Percentiles rank a stretch among this genome's conserved stretches.
Evolutionary conservation across 2,329 filamentous ascomycete species (phyloP).

Genomic region (Colletotrichum tropicale): DNA sequence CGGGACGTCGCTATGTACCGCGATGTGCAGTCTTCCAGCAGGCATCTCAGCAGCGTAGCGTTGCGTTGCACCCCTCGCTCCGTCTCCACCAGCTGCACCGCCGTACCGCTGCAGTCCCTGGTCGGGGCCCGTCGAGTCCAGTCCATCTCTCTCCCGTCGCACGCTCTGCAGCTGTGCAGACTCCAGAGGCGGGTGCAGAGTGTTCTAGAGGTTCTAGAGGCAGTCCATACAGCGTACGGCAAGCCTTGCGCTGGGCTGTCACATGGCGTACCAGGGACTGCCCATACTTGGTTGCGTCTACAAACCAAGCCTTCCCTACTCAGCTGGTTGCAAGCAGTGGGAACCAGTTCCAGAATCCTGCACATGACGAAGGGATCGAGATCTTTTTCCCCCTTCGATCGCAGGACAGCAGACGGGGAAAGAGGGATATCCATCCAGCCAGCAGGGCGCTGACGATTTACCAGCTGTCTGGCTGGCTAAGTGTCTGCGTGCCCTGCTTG

Average conservation of each 20-base stretch:
- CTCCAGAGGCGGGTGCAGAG: neutral
- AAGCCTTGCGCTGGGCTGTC: neutral
- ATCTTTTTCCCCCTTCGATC: neutral
- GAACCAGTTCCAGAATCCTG: constrained; percentile 1
- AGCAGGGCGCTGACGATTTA: neutral
- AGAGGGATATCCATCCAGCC: neutral
- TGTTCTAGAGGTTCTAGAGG: neutral
- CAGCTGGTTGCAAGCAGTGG: neutral
- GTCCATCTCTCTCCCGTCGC: neutral
- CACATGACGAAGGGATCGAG: constrained; percentile 5
- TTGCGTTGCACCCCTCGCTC: constrained; percentile 4
- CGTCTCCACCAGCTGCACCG: neutral
- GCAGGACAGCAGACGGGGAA: neutral
- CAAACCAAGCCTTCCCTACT: neutral
- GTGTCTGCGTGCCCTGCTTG: neutral
- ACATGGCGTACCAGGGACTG: constrained; percentile 12
- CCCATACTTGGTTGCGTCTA: neutral
- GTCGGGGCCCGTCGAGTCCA: neutral
- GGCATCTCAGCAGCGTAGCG: neutral
- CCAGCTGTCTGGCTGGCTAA: neutral
- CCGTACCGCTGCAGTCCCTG: neutral
- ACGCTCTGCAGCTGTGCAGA: neutral
- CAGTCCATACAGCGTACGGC: neutral
- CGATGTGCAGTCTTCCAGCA: neutral
- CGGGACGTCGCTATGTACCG: neutral